Percentiles rank a stretch among this genome's conserved stretches.
Evolutionary conservation across 208 protist genomes (phyloP).

Genomic region (Wallacemonas sp.): DNA sequence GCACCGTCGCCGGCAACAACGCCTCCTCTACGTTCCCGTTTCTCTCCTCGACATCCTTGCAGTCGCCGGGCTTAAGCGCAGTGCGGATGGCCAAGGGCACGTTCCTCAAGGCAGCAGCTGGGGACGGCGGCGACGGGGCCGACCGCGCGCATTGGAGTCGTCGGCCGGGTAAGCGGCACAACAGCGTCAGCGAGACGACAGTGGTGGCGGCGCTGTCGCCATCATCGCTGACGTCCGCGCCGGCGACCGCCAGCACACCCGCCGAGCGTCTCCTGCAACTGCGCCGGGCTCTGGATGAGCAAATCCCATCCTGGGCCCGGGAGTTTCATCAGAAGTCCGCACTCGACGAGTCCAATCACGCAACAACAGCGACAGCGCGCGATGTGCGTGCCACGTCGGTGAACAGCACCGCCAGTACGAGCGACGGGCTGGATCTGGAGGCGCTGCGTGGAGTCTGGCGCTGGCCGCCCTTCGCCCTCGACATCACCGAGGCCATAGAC

Average conservation of each 20-base stretch:
- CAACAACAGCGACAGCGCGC: not conserved
- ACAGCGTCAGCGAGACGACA: too few species aligned
- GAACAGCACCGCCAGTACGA: not conserved
- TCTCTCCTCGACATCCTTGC: not conserved
- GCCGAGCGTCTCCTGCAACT: not conserved
- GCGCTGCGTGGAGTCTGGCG: not conserved
- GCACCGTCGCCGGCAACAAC: conserved; percentile 14
- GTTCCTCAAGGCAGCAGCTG: not conserved
- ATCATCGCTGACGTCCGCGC: too few species aligned
- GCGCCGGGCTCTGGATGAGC: not conserved
- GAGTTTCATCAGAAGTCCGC: not conserved
- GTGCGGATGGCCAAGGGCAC: not conserved
- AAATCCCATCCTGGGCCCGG: not conserved
- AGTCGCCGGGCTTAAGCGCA: not conserved
- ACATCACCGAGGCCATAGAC: not conserved
- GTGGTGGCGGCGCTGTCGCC: too few species aligned
- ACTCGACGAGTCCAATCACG: not conserved
- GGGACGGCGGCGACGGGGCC: too few species aligned
- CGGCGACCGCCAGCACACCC: too few species aligned
- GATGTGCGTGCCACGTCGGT: not conserved
- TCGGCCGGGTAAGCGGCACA: too few species aligned
- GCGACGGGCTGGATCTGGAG: not conserved
- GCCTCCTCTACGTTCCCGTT: conserved; percentile 10
- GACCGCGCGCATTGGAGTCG: too few species aligned
- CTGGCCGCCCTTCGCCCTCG: conserved; percentile 3